Evolutionary conservation across 768 basidiomycete genomes (phyloP).

Genomic region (Rhodotorula sphaerocarpa): DNA sequence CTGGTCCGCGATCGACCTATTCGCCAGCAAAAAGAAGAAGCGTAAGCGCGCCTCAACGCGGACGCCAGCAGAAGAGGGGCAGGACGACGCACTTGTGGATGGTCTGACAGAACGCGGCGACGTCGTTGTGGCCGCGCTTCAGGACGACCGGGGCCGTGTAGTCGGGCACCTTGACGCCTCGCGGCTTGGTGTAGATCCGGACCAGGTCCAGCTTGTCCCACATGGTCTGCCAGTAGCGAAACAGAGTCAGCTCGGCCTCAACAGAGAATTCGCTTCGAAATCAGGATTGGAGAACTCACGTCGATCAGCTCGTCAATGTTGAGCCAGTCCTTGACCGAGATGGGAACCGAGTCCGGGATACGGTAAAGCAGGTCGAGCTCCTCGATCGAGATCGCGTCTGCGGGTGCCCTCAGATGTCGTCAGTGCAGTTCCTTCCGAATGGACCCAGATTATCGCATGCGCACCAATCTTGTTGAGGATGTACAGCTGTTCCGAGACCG

Average conservation of each 20-base stretch:
- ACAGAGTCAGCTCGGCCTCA: not conserved
- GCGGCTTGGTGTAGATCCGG: slow-evolving; percentile 88
- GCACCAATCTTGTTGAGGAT: slow-evolving; percentile 68
- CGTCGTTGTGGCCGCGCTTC: slow-evolving; percentile 45
- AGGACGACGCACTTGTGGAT: too few species aligned
- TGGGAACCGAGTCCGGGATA: slow-evolving; percentile 89
- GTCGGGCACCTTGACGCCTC: slow-evolving; percentile 72
- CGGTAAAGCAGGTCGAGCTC: slow-evolving; percentile 77
- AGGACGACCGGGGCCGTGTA: slow-evolving; percentile 86
- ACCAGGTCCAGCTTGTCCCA: slow-evolving; percentile 88
- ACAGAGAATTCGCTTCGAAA: too few species aligned
- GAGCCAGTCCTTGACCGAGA: slow-evolving; percentile 89
- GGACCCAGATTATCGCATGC: not conserved
- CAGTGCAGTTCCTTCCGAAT: not conserved
- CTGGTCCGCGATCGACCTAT: slow-evolving; percentile 86
- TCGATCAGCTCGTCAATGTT: slow-evolving; percentile 71
- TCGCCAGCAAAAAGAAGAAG: slow-evolving; percentile 50
- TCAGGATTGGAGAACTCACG: too few species aligned
- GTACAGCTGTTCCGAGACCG: slow-evolving; percentile 46
- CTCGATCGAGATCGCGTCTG: slow-evolving; percentile 96
- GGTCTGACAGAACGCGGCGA: slow-evolving; percentile 49
- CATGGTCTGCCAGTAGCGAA: slow-evolving; percentile 67
- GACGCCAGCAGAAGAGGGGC: too few species aligned
- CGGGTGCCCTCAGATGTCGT: slow-evolving; percentile 43
- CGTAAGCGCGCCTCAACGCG: too few species aligned